A percentile compares a stretch with the other conserved stretches of the same genome.
These are phyloP conservation scores for Lactifluus piperatus DNA, from an alignment of 768 basidiomycete genomes.

Conservation along the genomic window DNA sequence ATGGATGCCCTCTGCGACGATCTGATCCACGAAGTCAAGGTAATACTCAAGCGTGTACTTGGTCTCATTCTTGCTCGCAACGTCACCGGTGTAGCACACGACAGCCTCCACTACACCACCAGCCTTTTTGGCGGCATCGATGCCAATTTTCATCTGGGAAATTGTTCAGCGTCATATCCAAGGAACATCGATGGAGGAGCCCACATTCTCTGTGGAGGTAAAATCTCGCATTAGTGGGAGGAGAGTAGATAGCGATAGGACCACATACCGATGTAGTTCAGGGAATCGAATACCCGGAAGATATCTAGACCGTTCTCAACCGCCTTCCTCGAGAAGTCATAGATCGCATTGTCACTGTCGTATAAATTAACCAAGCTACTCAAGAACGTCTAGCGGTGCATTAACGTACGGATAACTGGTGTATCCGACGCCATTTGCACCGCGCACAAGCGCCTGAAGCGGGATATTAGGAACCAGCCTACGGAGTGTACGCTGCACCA, in stretches of 20 bases:
- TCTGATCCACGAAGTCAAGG: conserved; percentile 87
- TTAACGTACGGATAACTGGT: conserved; percentile 89
- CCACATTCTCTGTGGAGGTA: conserved; percentile 54
- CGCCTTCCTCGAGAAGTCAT: conserved; percentile 98
- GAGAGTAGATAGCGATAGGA: too few relatives aligned
- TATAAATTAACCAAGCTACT: background rate
- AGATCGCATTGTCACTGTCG: conserved; percentile 90
- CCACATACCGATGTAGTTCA: conserved; percentile 90
- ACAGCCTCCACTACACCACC: conserved; percentile 97
- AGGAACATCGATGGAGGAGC: conserved; percentile 20
- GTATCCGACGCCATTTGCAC: conserved; percentile 98
- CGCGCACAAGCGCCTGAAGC: conserved; percentile 95
- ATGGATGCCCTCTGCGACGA: conserved; percentile 92
- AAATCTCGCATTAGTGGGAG: background rate
- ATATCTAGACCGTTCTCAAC: conserved; percentile 99
- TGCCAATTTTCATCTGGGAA: conserved; percentile 86
- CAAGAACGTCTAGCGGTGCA: conserved; percentile 39
- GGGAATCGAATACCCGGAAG: conserved; percentile 97
- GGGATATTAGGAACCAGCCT: conserved; percentile 98
- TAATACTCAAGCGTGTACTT: conserved; percentile 99
- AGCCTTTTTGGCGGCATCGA: conserved; percentile 99
- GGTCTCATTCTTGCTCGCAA: conserved; percentile 86
- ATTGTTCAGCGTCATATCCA: background rate
- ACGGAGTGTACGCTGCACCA: conserved; percentile 68
- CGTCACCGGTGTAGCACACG: conserved; percentile 97